phyloP scores from a whole-genome alignment of 2,329 filamentous ascomycete genomes.

The Aspergillus niger region DNA sequence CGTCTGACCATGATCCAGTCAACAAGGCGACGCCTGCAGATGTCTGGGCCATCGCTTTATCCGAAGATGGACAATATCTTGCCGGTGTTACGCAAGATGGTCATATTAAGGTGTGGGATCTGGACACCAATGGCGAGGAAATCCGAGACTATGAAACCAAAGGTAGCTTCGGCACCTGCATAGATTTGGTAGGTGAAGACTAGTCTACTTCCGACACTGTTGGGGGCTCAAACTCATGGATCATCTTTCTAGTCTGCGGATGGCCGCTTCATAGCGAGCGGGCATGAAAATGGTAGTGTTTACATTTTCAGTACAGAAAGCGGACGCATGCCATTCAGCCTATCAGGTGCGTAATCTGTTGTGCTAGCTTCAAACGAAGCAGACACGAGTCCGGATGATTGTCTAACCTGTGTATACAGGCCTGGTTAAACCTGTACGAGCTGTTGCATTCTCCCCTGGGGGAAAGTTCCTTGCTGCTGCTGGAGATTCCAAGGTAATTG shows the following conservation, averaged over 20 bases:
- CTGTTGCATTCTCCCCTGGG: conserved; percentile 83
- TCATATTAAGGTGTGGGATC: conserved; percentile 84
- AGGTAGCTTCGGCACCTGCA: conserved; percentile 84
- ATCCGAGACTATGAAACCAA: conserved; percentile 87
- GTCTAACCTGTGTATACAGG: conserved; percentile 54
- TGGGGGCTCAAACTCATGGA: conserved; percentile 16
- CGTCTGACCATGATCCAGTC: conserved; percentile 18
- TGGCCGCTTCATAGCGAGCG: conserved; percentile 83
- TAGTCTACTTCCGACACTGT: background rate
- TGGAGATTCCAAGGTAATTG: conserved; percentile 85
- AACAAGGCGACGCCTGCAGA: conserved; percentile 63
- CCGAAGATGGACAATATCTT: conserved; percentile 77
- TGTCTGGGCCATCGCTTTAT: conserved; percentile 85
- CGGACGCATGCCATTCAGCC: conserved; percentile 78
- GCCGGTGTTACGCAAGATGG: conserved; percentile 89
- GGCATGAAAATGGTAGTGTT: conserved; percentile 86
- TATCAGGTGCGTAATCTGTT: conserved; percentile 64
- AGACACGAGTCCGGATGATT: background rate
- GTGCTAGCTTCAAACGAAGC: background rate
- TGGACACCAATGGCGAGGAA: conserved; percentile 59
- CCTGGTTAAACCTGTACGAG: conserved; percentile 80
- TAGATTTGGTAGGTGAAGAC: conserved; percentile 65
- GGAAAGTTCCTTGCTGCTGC: conserved; percentile 83
- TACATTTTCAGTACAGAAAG: conserved; percentile 96
- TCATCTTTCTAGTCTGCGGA: conserved; percentile 58